Percentiles rank a stretch among this genome's conserved stretches.
phyloP scores from a whole-genome alignment of 192 early-diverging fungal genomes.

The Dissophora ornata region DNA sequence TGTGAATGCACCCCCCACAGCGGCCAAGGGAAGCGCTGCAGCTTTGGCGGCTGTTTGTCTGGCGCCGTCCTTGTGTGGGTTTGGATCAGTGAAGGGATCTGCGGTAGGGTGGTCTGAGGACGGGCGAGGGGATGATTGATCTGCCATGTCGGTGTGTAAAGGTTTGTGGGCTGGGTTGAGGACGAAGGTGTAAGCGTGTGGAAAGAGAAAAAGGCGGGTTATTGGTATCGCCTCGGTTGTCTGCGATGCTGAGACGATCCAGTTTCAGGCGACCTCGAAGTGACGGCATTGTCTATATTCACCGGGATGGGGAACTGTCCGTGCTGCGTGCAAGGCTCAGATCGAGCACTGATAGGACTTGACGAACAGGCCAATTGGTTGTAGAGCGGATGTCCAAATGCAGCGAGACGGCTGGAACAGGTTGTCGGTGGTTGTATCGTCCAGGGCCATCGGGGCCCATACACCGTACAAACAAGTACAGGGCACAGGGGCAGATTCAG shows the following conservation, averaged over 20 bases:
- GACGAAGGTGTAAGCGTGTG: neutral
- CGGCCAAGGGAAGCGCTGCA: slow-evolving; percentile 33
- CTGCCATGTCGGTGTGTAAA: neutral
- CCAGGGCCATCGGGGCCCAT: neutral
- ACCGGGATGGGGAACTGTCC: too few relatives aligned
- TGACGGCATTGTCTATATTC: too few relatives aligned
- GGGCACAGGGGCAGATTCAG: too few relatives aligned
- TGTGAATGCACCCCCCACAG: slow-evolving; percentile 30
- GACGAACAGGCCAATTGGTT: too few relatives aligned
- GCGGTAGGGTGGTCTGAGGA: slow-evolving; percentile 24
- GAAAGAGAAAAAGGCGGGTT: neutral
- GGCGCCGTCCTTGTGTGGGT: slow-evolving; percentile 22
- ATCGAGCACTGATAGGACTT: too few relatives aligned
- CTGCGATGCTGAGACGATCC: too few relatives aligned
- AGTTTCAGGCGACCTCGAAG: too few relatives aligned
- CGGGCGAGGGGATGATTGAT: slow-evolving; percentile 9
- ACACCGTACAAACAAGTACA: too few relatives aligned
- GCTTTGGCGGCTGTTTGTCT: slow-evolving; percentile 40
- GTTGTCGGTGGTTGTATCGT: neutral
- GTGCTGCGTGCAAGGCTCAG: too few relatives aligned
- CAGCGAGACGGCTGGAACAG: neutral
- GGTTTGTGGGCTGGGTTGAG: too few relatives aligned
- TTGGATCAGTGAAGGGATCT: slow-evolving; percentile 51
- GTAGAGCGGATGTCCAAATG: slow-evolving; percentile 5
- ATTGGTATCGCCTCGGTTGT: too few relatives aligned